Base-by-base conservation (phyloP, 2,329 filamentous ascomycete genomes). In the Sphaerostilbella broomeana region DNA sequence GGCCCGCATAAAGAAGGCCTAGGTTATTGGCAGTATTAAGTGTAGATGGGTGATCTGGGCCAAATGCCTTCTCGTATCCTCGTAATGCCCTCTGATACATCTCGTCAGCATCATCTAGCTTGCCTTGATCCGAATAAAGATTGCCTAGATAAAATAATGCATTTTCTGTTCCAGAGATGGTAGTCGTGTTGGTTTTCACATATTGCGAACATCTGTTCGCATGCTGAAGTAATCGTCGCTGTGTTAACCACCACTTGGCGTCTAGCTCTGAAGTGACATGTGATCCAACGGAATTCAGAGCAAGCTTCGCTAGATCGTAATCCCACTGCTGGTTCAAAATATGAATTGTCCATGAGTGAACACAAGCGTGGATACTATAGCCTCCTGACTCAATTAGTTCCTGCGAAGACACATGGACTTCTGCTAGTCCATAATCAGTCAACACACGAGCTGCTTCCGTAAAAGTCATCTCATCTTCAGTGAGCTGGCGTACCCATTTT, bases 81-180 rank as follows among this genome's bases (percentile, higher is more conserved):
- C 10, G 11, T 11, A 32, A 6, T 20, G 10, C 29, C 10, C 17
- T 6, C 29, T n/a, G 4, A n/a, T n/a, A 32, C 4, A 32, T 4
- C 12, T 17, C 15, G 16, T 11, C 12, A 15, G 11, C 35, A 12
- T 37, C 9, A 4, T 11, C 12, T 5, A 29, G 19, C 57, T 21
- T 53, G 49, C 42, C 19, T 36, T 29, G 42, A 31, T 18, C 16
- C 25, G 17, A 10, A 32, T 6, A 32, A 5, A 32, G 2, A n/a
- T 12, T 7, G 3, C 10, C 29, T 19, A 32, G 7, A 20, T 5
- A 5, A 32, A 13, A 7, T n/a, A 32, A 21, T 21, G 21, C 17
- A 11, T 12, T 6, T 12, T 8, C 1, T n/a, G 19, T 13, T 34
- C 24, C n/a, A 10, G 7, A 5, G 16, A 10, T 5, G 9, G 17